phyloP scores from a whole-genome alignment of 2,329 filamentous ascomycete genomes.

The Sphaerulina vaccinii region DNA sequence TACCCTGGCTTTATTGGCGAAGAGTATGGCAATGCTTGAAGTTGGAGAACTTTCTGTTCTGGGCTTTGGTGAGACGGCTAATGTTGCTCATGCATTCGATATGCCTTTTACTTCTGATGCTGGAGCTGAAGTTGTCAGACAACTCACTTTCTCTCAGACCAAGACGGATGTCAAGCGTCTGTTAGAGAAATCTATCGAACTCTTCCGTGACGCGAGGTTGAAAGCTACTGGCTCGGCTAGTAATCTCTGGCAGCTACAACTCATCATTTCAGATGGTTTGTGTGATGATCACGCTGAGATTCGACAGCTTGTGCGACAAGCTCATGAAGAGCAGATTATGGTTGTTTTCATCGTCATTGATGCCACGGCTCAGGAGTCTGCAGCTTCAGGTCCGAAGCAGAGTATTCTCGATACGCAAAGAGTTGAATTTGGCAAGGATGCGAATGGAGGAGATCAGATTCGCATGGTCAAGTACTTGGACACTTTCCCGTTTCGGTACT shows the following conservation, averaged over 20 bases:
- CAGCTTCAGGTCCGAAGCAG: constrained; percentile 41
- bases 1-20: constrained; percentile 86
- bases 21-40: constrained; percentile 87
- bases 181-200: constrained; percentile 71
- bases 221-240: constrained; percentile 53
- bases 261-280: constrained; percentile 91
- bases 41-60: constrained; percentile 89
- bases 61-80: constrained; percentile 81
- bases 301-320: constrained; percentile 76
- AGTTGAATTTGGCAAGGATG: constrained; percentile 74
- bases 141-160: constrained; percentile 81
- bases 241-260: constrained; percentile 91
- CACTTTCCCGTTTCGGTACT: constrained; percentile 95
- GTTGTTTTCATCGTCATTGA: constrained; percentile 98
- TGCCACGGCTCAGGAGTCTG: constrained; percentile 40
- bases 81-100: constrained; percentile 81
- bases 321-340: constrained; percentile 93
- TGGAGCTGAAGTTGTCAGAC: constrained; percentile 78
- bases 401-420: constrained; percentile 86
- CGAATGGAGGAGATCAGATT: constrained; percentile 63
- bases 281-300: constrained; percentile 88
- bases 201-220: constrained; percentile 74
- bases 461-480: constrained; percentile 90
- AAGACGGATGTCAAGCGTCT: constrained; percentile 82
- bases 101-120: constrained; percentile 77